Conservation (phyloP, 257 asterid species). For the Asclepias syriaca region DNA sequence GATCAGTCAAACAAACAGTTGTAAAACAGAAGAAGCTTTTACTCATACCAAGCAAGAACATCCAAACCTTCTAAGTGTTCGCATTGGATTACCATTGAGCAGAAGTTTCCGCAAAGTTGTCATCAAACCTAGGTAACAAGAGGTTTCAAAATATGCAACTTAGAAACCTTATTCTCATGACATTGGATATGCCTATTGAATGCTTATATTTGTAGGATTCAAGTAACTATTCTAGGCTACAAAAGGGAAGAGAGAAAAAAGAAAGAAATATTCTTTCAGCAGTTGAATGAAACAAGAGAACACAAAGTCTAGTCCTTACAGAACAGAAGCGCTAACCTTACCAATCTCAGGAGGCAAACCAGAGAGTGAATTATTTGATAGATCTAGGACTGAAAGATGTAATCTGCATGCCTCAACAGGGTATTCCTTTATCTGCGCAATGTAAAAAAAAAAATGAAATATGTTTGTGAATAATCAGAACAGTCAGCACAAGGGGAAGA, state of each 20-base stretch:
- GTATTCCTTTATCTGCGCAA: slow-evolving; percentile 77
- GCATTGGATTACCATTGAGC: slow-evolving; percentile 85
- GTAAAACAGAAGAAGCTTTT: slow-evolving; percentile 14
- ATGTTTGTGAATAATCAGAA: background rate
- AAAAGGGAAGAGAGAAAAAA: too few relatives aligned
- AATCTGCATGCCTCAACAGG: slow-evolving; percentile 89
- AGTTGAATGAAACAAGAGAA: background rate
- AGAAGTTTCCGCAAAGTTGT: slow-evolving; percentile 84
- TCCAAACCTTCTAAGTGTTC: slow-evolving; percentile 82
- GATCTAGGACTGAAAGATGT: slow-evolving; percentile 76
- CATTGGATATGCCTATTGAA: background rate
- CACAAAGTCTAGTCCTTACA: background rate
- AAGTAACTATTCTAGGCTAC: background rate
- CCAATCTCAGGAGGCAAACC: slow-evolving; percentile 94
- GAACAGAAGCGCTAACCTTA: slow-evolving; percentile 48
- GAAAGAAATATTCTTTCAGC: background rate
- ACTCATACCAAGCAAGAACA: slow-evolving; percentile 6
- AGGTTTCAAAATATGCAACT: background rate
- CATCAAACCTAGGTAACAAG: slow-evolving; percentile 66
- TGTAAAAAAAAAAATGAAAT: slow-evolving; percentile 13
- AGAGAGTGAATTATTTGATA: slow-evolving; percentile 87
- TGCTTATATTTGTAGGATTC: background rate
- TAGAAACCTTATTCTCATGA: background rate
- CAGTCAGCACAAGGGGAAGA: background rate
- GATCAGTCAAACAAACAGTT: slow-evolving; percentile 13